A percentile compares a stretch with the other conserved stretches of the same genome.
Conservation (phyloP, 495 filamentous ascomycete genomes). For the Podospora pseudoanserina region DNA sequence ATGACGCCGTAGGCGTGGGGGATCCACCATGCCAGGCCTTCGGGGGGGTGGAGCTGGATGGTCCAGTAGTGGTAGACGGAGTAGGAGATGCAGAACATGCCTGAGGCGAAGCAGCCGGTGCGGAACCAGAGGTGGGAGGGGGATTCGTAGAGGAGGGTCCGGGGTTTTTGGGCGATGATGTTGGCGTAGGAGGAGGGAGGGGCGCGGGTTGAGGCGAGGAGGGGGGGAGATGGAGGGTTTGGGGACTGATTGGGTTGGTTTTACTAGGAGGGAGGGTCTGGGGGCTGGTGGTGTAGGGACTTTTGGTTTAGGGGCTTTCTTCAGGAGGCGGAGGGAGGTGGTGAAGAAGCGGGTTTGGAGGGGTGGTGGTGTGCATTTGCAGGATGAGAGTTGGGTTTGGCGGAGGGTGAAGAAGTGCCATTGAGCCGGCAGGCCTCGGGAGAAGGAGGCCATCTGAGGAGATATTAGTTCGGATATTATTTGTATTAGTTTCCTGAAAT, state of each 20-base stretch:
- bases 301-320: conserved; percentile 15
- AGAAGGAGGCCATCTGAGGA: conserved; percentile 26
- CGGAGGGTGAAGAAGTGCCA: conserved; percentile 17
- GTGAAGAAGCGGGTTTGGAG: conserved; percentile 12
- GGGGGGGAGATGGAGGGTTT: background rate
- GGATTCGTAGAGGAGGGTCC: conserved; percentile 57
- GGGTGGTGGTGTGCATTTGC: conserved; percentile 11
- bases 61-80: conserved; percentile 53
- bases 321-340: conserved; percentile 15
- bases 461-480: background rate
- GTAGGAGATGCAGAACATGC: conserved; percentile 55
- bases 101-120: conserved; percentile 52
- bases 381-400: conserved; percentile 4
- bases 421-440: conserved; percentile 21
- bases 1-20: conserved; percentile 43
- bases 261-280: background rate
- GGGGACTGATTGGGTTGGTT: conserved; percentile 1
- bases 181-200: conserved; percentile 37
- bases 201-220: conserved; percentile 7
- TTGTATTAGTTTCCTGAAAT: background rate
- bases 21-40: conserved; percentile 42
- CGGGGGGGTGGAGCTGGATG: conserved; percentile 41
- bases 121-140: conserved; percentile 59
- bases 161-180: conserved; percentile 41
- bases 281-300: conserved; percentile 1